phyloP scores from a whole-genome alignment of 2,329 filamentous ascomycete genomes.

The Ophiocordyceps camponoti-floridani region DNA sequence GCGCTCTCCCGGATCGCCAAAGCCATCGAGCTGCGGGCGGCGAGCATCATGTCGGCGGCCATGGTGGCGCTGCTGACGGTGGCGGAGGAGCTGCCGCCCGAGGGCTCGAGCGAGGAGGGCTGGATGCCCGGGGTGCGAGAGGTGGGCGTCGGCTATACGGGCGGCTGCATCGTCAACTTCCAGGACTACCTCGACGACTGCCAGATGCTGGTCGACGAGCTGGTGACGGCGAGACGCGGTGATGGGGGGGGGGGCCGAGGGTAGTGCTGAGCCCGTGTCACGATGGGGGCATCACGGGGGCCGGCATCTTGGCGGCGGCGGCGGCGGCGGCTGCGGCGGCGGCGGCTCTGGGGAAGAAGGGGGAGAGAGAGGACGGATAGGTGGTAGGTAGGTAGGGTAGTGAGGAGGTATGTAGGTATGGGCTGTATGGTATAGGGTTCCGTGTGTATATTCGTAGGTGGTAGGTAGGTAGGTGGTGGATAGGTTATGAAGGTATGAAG shows the following conservation, averaged over 20 bases:
- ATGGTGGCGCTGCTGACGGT: slow-evolving; percentile 51
- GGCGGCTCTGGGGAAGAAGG: slow-evolving; percentile 14
- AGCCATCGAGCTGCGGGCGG: slow-evolving; percentile 53
- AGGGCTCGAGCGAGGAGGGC: slow-evolving; percentile 3
- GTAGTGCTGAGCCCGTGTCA: slow-evolving; percentile 37
- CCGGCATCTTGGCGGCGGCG: slow-evolving; percentile 38
- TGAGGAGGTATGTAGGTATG: no score
- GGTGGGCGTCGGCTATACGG: slow-evolving; percentile 62
- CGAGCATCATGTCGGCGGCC: slow-evolving; percentile 56
- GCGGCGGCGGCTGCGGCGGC: slow-evolving; percentile 11
- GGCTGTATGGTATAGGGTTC: no score
- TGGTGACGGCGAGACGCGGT: slow-evolving; percentile 17
- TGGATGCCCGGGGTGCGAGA: slow-evolving; percentile 21
- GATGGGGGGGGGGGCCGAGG: slow-evolving; percentile 15
- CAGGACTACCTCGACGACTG: slow-evolving; percentile 56
- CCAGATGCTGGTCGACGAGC: slow-evolving; percentile 45
- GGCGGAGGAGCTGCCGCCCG: slow-evolving; percentile 43
- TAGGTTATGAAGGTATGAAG: no score
- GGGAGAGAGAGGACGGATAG: background rate
- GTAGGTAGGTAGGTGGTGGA: no score
- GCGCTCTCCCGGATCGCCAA: slow-evolving; percentile 49
- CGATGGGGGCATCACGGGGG: slow-evolving; percentile 43
- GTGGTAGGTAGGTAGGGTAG: no score
- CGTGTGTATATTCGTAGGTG: no score
- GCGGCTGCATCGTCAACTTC: slow-evolving; percentile 65